Conservation (phyloP, 2,329 filamentous ascomycete species). For the Lojkania enalia region DNA sequence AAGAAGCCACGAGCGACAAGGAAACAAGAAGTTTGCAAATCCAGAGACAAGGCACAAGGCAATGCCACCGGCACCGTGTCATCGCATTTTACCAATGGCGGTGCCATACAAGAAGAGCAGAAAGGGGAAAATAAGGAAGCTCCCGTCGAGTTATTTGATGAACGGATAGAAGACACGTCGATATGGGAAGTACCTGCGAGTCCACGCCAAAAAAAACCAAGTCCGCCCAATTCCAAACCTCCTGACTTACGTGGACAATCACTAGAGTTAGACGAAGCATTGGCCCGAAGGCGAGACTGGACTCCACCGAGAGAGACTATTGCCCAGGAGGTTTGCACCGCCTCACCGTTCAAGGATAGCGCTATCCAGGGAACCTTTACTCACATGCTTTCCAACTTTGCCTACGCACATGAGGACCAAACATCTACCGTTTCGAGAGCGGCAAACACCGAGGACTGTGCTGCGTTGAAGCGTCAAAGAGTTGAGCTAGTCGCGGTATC, state of each 20-base stretch:
- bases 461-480: background rate
- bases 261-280: conserved; percentile 35
- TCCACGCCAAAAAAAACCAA: conserved; percentile 18
- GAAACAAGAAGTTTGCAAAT: conserved; percentile 14
- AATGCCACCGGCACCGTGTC: conserved; percentile 25
- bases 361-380: too few relatives aligned
- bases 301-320: conserved; percentile 40
- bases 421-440: background rate
- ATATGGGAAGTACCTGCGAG: conserved; percentile 34
- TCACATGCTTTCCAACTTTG: conserved; percentile 32
- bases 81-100: conserved; percentile 23
- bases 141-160: background rate
- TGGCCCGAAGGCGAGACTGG: conserved; percentile 39
- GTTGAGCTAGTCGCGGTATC: conserved; percentile 32
- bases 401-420: conserved; percentile 24
- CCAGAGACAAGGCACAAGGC: conserved; percentile 13
- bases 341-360: too few relatives aligned
- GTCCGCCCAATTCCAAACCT: conserved; percentile 18
- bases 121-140: too few relatives aligned
- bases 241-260: conserved; percentile 12
- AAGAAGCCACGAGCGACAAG: conserved; percentile 32
- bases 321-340: too few relatives aligned
- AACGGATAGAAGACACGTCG: conserved; percentile 10
- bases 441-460: background rate
- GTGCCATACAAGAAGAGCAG: too few relatives aligned